Evolutionary conservation across 2,329 filamentous ascomycete genomes (phyloP).

Genomic region (Kalmusia sp.): DNA sequence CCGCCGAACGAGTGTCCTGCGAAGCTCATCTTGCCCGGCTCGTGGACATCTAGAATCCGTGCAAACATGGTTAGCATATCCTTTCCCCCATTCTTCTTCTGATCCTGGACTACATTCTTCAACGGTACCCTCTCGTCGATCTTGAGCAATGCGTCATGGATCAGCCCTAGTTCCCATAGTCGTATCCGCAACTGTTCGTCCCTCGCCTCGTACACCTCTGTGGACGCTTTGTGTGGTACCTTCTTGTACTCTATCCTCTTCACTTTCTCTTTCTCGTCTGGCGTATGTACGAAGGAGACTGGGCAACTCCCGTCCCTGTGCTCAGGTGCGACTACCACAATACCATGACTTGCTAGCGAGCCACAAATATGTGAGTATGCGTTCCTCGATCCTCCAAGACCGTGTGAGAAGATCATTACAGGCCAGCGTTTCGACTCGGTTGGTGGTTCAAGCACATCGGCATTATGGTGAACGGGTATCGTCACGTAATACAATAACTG

Average conservation of each 20-base stretch:
- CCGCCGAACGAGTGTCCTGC: conserved; percentile 84
- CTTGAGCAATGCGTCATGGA: conserved; percentile 71
- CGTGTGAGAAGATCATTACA: conserved; percentile 85
- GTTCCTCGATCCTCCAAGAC: conserved; percentile 80
- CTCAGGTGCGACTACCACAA: conserved; percentile 81
- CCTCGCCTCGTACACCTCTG: conserved; percentile 70
- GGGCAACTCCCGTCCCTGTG: conserved; percentile 84
- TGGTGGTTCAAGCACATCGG: conserved; percentile 61
- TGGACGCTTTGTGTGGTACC: conserved; percentile 67
- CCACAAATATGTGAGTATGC: conserved; percentile 85
- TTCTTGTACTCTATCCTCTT: conserved; percentile 53
- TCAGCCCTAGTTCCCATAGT: conserved; percentile 77
- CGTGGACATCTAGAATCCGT: conserved; percentile 69
- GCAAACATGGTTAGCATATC: conserved; percentile 66
- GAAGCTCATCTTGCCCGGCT: conserved; percentile 76
- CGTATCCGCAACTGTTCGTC: conserved; percentile 77
- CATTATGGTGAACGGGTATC: conserved; percentile 76
- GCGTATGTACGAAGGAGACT: conserved; percentile 73
- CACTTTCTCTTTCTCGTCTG: conserved; percentile 51
- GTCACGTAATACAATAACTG: conserved; percentile 75
- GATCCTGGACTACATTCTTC: conserved; percentile 54
- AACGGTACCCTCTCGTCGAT: conserved; percentile 65
- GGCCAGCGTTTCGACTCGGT: conserved; percentile 70
- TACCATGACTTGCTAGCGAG: conserved; percentile 79
- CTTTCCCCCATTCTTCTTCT: conserved; percentile 43